These are phyloP conservation scores for Mortierella claussenii DNA, from an alignment of 192 early-diverging fungal genomes.

Conservation along the genomic window DNA sequence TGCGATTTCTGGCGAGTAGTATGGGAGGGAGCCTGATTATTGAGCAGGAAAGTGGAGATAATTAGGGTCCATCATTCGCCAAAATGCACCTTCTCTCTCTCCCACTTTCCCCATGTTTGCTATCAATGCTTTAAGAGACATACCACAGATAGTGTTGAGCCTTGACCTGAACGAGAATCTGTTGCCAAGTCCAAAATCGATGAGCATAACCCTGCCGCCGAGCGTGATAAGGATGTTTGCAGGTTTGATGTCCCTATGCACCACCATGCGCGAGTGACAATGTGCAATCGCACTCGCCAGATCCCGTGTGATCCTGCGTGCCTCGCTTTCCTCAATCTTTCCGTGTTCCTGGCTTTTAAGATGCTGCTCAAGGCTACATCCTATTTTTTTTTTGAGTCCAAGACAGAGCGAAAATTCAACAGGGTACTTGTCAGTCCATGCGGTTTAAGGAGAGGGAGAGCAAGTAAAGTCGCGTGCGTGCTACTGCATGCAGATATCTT, in stretches of 20 bases:
- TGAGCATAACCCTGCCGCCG: constrained; percentile 80
- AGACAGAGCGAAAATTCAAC: too few species aligned
- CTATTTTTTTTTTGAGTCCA: too few species aligned
- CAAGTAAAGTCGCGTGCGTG: too few species aligned
- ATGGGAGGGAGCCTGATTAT: constrained; percentile 81
- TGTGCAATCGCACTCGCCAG: constrained; percentile 83
- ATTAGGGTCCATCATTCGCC: too few species aligned
- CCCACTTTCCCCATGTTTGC: too few species aligned
- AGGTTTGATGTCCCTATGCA: constrained; percentile 88
- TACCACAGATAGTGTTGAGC: constrained; percentile 90
- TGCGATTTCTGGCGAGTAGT: constrained; percentile 91
- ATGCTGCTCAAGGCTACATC: constrained; percentile 89
- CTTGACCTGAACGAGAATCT: constrained; percentile 72
- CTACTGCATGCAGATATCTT: too few species aligned
- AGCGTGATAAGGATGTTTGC: constrained; percentile 85
- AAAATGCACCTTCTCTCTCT: too few species aligned
- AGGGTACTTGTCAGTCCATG: too few species aligned
- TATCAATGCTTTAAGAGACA: too few species aligned
- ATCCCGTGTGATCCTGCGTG: constrained; percentile 85
- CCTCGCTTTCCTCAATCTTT: constrained; percentile 84
- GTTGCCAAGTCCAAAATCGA: constrained; percentile 94
- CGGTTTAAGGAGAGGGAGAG: too few species aligned
- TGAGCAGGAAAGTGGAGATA: too few species aligned
- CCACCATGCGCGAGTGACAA: constrained; percentile 78
- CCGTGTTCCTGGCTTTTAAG: constrained; percentile 78